A percentile compares a stretch with the other conserved stretches of the same genome.
phyloP scores from a whole-genome alignment of 2,329 filamentous ascomycete genomes.

The Monosporascus cannonballus region DNA sequence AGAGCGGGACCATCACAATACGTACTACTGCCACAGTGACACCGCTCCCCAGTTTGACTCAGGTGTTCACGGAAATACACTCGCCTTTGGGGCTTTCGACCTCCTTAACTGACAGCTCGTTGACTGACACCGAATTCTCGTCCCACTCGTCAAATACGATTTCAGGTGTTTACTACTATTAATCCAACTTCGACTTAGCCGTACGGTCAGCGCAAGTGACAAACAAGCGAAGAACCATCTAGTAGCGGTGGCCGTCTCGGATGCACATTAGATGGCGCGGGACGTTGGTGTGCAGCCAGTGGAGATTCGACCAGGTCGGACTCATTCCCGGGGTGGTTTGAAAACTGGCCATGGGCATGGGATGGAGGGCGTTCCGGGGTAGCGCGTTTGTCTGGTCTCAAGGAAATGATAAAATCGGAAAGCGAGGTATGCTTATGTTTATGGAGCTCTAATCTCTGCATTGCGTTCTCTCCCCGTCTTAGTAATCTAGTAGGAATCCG shows the following conservation, averaged over 20 bases:
- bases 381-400: too few species aligned
- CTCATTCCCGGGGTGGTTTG: too few species aligned
- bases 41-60: too few species aligned
- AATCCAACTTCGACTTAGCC: background rate
- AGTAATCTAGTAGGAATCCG: background rate
- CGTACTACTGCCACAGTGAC: too few species aligned
- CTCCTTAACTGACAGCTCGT: background rate
- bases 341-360: too few species aligned
- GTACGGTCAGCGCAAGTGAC: background rate
- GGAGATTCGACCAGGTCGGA: too few species aligned
- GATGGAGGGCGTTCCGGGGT: too few species aligned
- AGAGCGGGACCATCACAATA: too few species aligned
- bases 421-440: too few species aligned
- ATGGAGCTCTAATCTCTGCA: background rate
- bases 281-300: too few species aligned
- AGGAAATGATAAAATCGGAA: too few species aligned
- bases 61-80: background rate
- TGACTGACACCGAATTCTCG: background rate
- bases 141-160: background rate
- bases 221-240: background rate
- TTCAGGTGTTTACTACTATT: background rate
- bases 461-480: background rate
- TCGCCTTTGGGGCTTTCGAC: background rate
- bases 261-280: too few species aligned
- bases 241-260: background rate